Evolutionary conservation across 441 rosid genomes (phyloP).

Genomic region (Raphanus hybrid): DNA sequence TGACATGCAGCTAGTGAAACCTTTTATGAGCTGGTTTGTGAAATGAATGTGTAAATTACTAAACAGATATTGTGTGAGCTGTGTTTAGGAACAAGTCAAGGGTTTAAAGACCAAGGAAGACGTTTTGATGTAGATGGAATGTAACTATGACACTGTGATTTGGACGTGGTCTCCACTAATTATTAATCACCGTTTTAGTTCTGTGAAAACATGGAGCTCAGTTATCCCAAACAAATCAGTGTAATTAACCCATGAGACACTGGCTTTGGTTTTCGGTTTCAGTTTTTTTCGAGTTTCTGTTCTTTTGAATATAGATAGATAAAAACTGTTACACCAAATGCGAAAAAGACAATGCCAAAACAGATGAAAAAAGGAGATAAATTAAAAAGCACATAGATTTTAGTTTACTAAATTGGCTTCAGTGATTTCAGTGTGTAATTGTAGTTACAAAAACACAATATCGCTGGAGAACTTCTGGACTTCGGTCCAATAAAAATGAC

Average conservation of each 20-base stretch:
- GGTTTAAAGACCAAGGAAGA: conserved; percentile 28
- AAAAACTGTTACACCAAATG: background rate
- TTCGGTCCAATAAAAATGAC: background rate
- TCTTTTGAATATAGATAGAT: background rate
- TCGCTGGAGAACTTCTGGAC: background rate
- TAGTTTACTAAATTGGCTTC: background rate
- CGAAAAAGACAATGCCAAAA: background rate
- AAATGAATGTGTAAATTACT: conserved; percentile 13
- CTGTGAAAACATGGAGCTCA: conserved; percentile 41
- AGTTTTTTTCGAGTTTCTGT: background rate
- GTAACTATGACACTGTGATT: conserved; percentile 22
- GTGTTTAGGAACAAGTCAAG: conserved; percentile 34
- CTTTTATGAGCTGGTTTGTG: conserved; percentile 15
- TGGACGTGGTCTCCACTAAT: conserved; percentile 41
- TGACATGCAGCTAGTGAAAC: conserved; percentile 19
- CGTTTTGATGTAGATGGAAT: conserved; percentile 23
- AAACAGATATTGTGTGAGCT: conserved; percentile 30
- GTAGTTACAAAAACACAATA: background rate
- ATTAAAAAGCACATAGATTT: background rate
- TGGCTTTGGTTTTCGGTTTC: background rate
- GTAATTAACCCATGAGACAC: background rate
- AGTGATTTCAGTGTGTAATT: background rate
- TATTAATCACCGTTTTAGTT: background rate
- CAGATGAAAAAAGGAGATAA: background rate
- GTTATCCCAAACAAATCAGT: background rate